Evolutionary conservation across 176 grass and related monocot species (phyloP).

Genomic region (Alloteropsis semialata): DNA sequence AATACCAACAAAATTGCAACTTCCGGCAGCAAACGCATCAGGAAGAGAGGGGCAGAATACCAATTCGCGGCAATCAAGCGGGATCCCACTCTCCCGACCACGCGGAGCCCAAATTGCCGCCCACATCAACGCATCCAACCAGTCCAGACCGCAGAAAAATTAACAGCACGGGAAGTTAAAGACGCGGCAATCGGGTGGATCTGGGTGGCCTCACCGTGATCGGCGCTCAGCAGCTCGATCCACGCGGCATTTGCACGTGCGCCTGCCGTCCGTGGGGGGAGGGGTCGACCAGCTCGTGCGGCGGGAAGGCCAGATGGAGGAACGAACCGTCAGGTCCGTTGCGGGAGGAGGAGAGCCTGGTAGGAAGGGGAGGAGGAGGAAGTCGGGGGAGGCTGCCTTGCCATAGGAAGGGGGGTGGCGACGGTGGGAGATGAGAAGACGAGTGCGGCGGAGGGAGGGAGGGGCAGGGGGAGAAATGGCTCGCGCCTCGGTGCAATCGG

Average conservation of each 20-base stretch:
- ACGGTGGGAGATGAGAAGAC: not conserved
- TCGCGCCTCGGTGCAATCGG: not conserved
- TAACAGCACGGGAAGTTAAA: too few species aligned
- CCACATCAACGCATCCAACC: too few species aligned
- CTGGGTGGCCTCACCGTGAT: constrained; percentile 15
- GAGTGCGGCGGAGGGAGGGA: not conserved
- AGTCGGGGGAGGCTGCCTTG: not conserved
- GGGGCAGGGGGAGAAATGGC: not conserved
- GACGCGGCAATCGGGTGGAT: not conserved
- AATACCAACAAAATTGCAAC: not conserved
- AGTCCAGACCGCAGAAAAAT: too few species aligned
- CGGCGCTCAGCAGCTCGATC: not conserved
- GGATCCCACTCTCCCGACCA: not conserved
- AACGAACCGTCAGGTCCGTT: not conserved
- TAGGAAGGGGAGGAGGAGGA: not conserved
- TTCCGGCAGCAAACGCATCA: not conserved
- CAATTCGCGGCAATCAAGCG: not conserved
- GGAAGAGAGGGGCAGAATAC: not conserved
- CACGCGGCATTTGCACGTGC: not conserved
- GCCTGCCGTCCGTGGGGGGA: too few species aligned
- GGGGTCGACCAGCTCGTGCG: not conserved
- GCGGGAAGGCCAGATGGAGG: not conserved
- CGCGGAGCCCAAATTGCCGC: not conserved
- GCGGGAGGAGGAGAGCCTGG: not conserved
- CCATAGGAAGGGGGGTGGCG: not conserved